These are phyloP conservation scores for Verruconis gallopava DNA, from an alignment of 2,329 filamentous ascomycete species.

Conservation along the genomic window DNA sequence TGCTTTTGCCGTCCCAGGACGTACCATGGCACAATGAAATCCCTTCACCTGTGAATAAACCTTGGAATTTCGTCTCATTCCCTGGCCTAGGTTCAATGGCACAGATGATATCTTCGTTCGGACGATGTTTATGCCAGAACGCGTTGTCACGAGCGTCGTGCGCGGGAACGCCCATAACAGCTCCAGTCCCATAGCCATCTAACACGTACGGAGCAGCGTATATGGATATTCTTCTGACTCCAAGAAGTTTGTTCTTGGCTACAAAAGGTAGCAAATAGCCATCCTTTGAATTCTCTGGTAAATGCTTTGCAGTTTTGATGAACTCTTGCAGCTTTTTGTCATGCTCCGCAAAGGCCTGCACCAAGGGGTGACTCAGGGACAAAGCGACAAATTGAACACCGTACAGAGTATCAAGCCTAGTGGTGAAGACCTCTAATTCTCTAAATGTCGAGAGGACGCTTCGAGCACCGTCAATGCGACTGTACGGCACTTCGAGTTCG, in stretches of 20 bases:
- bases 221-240: slow-evolving; percentile 42
- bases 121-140: slow-evolving; percentile 64
- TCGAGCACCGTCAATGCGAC: neutral
- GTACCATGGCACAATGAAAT: slow-evolving; percentile 20
- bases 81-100: slow-evolving; percentile 37
- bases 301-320: slow-evolving; percentile 41
- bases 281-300: slow-evolving; percentile 43
- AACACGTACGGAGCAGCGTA: slow-evolving; percentile 79
- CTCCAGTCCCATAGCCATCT: slow-evolving; percentile 73
- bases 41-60: slow-evolving; percentile 48
- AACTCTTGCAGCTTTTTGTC: slow-evolving; percentile 55
- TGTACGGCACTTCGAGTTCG: slow-evolving; percentile 34
- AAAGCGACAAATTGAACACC: slow-evolving; percentile 77
- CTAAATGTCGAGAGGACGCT: slow-evolving; percentile 13
- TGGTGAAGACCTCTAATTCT: slow-evolving; percentile 65
- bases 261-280: slow-evolving; percentile 56
- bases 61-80: slow-evolving; percentile 25
- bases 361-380: slow-evolving; percentile 59
- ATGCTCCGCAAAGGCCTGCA: slow-evolving; percentile 44
- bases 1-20: neutral
- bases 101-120: slow-evolving; percentile 45
- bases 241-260: slow-evolving; percentile 45
- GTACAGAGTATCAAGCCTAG: slow-evolving; percentile 73
- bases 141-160: slow-evolving; percentile 67
- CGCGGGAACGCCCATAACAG: slow-evolving; percentile 83